phyloP scores from a whole-genome alignment of 2,329 filamentous ascomycete species.

The Ramichloridium luteum region DNA sequence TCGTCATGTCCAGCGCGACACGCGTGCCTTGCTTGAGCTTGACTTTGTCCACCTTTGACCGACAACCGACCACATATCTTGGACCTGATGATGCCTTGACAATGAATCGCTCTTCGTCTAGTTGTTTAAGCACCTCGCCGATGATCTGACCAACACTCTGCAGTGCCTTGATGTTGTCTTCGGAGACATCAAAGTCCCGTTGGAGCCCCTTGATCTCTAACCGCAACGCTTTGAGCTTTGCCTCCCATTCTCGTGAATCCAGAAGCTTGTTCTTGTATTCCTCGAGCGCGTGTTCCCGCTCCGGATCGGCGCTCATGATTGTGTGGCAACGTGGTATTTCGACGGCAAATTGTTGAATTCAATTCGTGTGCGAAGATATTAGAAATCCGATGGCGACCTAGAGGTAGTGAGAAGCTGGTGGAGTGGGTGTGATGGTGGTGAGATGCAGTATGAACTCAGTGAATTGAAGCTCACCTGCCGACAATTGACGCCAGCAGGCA shows the following conservation, averaged over 20 bases:
- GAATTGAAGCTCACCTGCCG: too few species aligned
- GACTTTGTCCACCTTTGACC: constrained; percentile 92
- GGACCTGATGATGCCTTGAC: constrained; percentile 97
- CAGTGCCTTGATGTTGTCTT: constrained; percentile 98
- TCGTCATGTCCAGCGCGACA: constrained; percentile 97
- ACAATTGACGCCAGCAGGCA: too few species aligned
- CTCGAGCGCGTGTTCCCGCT: constrained; percentile 40
- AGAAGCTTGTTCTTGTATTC: constrained; percentile 48
- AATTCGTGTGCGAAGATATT: too few species aligned
- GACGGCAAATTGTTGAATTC: too few species aligned
- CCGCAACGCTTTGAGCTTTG: constrained; percentile 87
- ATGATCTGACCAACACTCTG: constrained; percentile 99
- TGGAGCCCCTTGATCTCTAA: constrained; percentile 93
- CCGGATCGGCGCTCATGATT: constrained; percentile 30
- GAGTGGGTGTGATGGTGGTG: too few species aligned
- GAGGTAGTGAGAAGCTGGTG: too few species aligned
- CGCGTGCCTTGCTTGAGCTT: constrained; percentile 98
- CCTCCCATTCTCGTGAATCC: constrained; percentile 96
- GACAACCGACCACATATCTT: constrained; percentile 94
- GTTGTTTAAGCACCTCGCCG: constrained; percentile 94
- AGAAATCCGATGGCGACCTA: too few species aligned
- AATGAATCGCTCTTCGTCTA: constrained; percentile 98
- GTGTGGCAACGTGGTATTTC: too few species aligned
- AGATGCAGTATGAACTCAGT: too few species aligned
- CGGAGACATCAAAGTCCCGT: constrained; percentile 89